Conservation (phyloP, 768 basidiomycete species). For the Leucosporidium yakuticum region DNA sequence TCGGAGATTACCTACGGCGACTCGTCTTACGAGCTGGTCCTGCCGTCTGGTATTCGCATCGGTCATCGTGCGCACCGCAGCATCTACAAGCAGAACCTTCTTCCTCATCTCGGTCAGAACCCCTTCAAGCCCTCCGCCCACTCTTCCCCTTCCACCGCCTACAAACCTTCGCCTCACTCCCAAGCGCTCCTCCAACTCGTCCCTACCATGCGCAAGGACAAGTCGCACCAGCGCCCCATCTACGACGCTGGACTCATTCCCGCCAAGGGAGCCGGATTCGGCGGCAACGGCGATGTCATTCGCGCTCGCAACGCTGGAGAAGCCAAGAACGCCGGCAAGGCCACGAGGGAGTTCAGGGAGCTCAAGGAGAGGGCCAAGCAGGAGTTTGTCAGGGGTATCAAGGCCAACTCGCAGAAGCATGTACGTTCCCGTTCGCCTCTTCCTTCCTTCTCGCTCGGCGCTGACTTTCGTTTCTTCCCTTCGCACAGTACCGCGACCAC, state of each 20-base stretch:
- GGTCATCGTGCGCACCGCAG: slow-evolving; percentile 81
- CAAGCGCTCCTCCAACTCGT: slow-evolving; percentile 40
- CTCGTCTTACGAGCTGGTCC: slow-evolving; percentile 74
- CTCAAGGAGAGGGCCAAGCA: background rate
- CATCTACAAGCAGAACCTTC: slow-evolving; percentile 71
- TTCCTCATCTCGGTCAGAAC: slow-evolving; percentile 29
- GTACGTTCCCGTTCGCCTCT: background rate
- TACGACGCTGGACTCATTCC: slow-evolving; percentile 77
- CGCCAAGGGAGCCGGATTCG: slow-evolving; percentile 75
- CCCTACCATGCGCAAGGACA: slow-evolving; percentile 31
- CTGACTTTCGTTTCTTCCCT: background rate
- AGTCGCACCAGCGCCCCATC: slow-evolving; percentile 22
- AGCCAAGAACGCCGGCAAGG: slow-evolving; percentile 82
- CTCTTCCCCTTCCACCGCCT: slow-evolving; percentile 38
- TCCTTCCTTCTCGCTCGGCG: background rate
- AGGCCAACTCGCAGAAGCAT: slow-evolving; percentile 8
- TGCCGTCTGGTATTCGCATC: slow-evolving; percentile 86
- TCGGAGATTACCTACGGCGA: slow-evolving; percentile 69
- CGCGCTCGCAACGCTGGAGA: slow-evolving; percentile 92
- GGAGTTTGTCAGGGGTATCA: background rate
- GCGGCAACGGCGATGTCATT: slow-evolving; percentile 71
- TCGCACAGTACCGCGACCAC: slow-evolving; percentile 4
- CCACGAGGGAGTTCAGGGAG: slow-evolving; percentile 41
- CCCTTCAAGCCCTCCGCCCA: slow-evolving; percentile 29
- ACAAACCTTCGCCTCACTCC: slow-evolving; percentile 40